Base-by-base conservation (phyloP, 2,329 filamentous ascomycete species). In the Beauveria caledonica region DNA sequence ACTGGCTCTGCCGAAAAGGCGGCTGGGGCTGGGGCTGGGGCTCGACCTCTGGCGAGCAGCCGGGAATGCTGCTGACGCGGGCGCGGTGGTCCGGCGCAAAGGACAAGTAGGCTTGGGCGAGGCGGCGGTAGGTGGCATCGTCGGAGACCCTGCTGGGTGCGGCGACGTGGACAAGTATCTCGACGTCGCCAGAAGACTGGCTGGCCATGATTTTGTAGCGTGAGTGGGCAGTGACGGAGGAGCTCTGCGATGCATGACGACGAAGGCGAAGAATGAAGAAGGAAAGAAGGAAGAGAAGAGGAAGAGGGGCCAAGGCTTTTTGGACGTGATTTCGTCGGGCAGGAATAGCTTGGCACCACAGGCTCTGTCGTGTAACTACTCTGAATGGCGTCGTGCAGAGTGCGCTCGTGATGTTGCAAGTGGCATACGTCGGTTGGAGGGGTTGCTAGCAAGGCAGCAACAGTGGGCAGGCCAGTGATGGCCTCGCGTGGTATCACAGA, bases 141-240 rank as follows among this genome's bases (percentile, higher is more conserved):
- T 84, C 79, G 11, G 67, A 65, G 23, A 74, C 71, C 44, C 69
- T 76, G 65, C 79, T 78, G 7, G 81, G 79, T 33, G 82, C 82
- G 11, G 78, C 70, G 60, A 82, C 76, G 67, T 85, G 82, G 55
- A 84, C 76, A 49, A 85, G 73, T 49, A 85, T 80, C 70, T 85
- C 81, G 56, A 77, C 72, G 62, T 78, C 19, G 63, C 62, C 48
- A 60, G 63, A 51, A 62, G 48, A 25, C 61, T 63, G 67, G 46
- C 62, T 62, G 52, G 66, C 64, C 71, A 73, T 73, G 53, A 29
- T 36, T 15, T 36, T 62, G n/a, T 19, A 54, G 50, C 50, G 57
- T 46, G 50, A 50, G 46, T 27, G 15, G n/a, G 45, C 19, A 50
- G 45, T 7, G 45, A 58, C 23, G n/a, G 45, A 42, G 45, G 55